Evolutionary conservation across 257 asterid genomes (phyloP).

Genomic region (Solanum tacnaense): DNA sequence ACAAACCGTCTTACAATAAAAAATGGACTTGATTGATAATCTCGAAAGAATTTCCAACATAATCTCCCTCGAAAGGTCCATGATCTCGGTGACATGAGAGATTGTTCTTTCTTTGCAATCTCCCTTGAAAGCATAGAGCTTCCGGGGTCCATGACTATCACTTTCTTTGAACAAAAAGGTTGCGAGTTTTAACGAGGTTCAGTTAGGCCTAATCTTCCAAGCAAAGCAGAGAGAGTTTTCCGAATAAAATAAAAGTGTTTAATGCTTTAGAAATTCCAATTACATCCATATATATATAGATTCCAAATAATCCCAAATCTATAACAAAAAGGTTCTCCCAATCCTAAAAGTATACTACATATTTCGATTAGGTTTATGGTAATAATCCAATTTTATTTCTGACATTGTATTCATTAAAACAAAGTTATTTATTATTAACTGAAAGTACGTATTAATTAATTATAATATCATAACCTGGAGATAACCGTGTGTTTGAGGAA

Average conservation of each 20-base stretch:
- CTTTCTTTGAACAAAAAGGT: neutral
- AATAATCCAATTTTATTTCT: neutral
- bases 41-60: neutral
- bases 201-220: neutral
- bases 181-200: too few relatives aligned
- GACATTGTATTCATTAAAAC: neutral
- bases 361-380: neutral
- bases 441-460: too few relatives aligned
- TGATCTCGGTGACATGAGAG: neutral
- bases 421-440: too few relatives aligned
- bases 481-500: neutral
- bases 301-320: neutral
- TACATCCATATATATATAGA: neutral
- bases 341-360: neutral
- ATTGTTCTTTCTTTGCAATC: neutral
- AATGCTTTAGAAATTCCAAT: too few relatives aligned
- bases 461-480: too few relatives aligned
- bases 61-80: neutral
- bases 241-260: neutral
- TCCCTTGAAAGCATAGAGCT: neutral
- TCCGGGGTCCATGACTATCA: neutral
- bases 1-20: neutral
- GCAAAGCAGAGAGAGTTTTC: neutral
- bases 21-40: neutral
- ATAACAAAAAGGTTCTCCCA: neutral